These are phyloP conservation scores for Metarhizium anisopliae DNA, from an alignment of 2,329 filamentous ascomycete species.

Conservation along the genomic window DNA sequence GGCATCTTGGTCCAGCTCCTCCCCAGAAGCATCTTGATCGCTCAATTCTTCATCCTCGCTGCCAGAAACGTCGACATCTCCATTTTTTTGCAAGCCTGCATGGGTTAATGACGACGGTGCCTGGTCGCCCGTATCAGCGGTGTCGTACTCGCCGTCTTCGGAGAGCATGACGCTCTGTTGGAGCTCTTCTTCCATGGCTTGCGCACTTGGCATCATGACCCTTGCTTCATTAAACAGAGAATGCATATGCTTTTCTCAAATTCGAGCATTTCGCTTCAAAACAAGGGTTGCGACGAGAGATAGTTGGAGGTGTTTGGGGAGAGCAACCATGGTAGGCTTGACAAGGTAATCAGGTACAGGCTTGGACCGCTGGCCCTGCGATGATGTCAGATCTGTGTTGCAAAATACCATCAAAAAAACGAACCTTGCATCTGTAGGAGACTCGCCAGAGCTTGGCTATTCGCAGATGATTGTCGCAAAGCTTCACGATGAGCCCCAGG, in stretches of 20 bases:
- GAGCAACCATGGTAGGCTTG: slow-evolving; percentile 13
- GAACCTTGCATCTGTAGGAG: slow-evolving; percentile 5
- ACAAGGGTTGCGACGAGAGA: slow-evolving; percentile 12
- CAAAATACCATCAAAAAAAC: not conserved
- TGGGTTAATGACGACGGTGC: not conserved
- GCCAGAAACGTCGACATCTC: slow-evolving; percentile 7
- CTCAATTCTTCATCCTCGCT: slow-evolving; percentile 26
- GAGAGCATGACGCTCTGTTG: slow-evolving; percentile 46
- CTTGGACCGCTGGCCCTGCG: slow-evolving; percentile 6
- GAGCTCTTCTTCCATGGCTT: slow-evolving; percentile 48
- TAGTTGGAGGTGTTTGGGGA: slow-evolving; percentile 13
- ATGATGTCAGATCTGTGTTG: slow-evolving; percentile 3
- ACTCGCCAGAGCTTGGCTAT: slow-evolving; percentile 1
- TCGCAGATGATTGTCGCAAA: slow-evolving; percentile 1
- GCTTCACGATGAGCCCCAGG: not conserved
- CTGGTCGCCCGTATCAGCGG: slow-evolving; percentile 16
- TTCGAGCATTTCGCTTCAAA: slow-evolving; percentile 21
- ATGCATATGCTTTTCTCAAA: slow-evolving; percentile 7
- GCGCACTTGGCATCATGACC: slow-evolving; percentile 39
- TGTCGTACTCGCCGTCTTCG: slow-evolving; percentile 36
- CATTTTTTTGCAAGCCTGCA: slow-evolving; percentile 9
- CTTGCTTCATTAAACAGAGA: slow-evolving; percentile 15
- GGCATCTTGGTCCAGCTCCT: slow-evolving; percentile 32
- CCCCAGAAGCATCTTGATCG: slow-evolving; percentile 32
- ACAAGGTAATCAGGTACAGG: slow-evolving; percentile 7